phyloP scores from a whole-genome alignment of 331 rosid genomes.

The Rhamnella rubrinervis region DNA sequence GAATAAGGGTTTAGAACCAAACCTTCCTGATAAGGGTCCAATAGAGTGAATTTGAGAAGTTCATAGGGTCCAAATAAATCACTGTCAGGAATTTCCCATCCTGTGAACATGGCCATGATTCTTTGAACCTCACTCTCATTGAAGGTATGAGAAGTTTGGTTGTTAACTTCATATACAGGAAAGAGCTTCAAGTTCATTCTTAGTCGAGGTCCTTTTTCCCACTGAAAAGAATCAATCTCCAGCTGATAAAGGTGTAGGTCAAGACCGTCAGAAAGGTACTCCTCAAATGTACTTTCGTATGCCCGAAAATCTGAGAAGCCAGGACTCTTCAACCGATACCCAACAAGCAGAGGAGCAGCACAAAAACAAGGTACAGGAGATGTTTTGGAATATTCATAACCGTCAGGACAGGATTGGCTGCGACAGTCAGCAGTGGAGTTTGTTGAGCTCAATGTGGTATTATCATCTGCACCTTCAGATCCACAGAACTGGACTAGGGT shows the following conservation, averaged over 20 bases:
- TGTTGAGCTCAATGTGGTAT: constrained; percentile 18
- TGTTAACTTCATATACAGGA: constrained; percentile 40
- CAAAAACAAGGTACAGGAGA: constrained; percentile 55
- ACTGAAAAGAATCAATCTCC: constrained; percentile 35
- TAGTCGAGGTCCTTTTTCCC: constrained; percentile 79
- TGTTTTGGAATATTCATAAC: constrained; percentile 49
- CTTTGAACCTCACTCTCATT: constrained; percentile 56
- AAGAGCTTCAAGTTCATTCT: constrained; percentile 64
- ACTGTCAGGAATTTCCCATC: constrained; percentile 57
- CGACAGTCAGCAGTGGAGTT: constrained; percentile 38
- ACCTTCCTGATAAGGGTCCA: constrained; percentile 53
- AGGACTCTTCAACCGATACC: constrained; percentile 90
- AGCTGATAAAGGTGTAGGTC: constrained; percentile 45
- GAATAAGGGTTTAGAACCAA: constrained; percentile 36
- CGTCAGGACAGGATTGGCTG: constrained; percentile 55
- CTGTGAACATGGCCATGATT: constrained; percentile 48
- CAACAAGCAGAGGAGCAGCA: constrained; percentile 59
- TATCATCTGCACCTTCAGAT: constrained; percentile 30
- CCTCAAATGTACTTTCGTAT: constrained; percentile 34
- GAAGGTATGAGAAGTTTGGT: constrained; percentile 31
- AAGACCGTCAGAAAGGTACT: constrained; percentile 54
- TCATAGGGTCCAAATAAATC: constrained; percentile 83
- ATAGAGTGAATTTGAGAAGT: constrained; percentile 42
- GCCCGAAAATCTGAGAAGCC: constrained; percentile 66
- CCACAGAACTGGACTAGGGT: constrained; percentile 50